Base-by-base conservation (phyloP, 2,329 filamentous ascomycete genomes). In the Hypocreales sp. region DNA sequence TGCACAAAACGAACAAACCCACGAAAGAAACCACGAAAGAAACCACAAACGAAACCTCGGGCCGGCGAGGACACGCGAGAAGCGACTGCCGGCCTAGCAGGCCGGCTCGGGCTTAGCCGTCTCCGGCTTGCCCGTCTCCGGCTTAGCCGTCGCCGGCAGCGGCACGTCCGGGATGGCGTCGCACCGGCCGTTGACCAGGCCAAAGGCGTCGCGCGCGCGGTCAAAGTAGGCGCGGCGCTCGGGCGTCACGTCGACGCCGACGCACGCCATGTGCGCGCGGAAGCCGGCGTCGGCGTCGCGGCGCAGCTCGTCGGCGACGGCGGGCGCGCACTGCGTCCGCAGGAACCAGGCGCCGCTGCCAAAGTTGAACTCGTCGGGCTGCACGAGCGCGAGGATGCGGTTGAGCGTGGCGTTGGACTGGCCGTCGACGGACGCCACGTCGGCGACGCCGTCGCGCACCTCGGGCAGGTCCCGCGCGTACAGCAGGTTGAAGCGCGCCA, bases 261-360 rank as follows among this genome's bases (percentile, higher is more conserved):
- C 53, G 30, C 66, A 71, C 3, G 22, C 27, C 53, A 67, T 62
- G 41, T 68, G 68, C 0, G 43, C 40, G 4, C 29, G 18, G 32
- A 58, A 68, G 2, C 55, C 64, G 0, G 33, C 44, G 14, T 67
- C 58, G 8, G 44, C 37, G 30, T 54, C 48, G 2, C 29, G 21
- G n/a, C 40, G 34, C 21, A 69, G 49, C 15, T 35, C 40, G 0
- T 38, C 15, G 9, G 46, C 39, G 22, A 60, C 50, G 3, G 35
- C 35, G 1, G 33, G 7, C 4, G 35, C 22, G 42, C 64, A 69
- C 43, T 66, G 42, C 2, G 46, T 61, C 1, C 41, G 42, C 15
- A 65, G 39, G 46, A 59, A 70, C 67, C 67, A 71, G 3, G 62
- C 40, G 6, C 54, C 64, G 22, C 53, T 58, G 31, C 50, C 63